Base-by-base conservation (phyloP, 1,284 basidiomycete genomes). In the Cutaneotrichosporon daszewskae region DNA sequence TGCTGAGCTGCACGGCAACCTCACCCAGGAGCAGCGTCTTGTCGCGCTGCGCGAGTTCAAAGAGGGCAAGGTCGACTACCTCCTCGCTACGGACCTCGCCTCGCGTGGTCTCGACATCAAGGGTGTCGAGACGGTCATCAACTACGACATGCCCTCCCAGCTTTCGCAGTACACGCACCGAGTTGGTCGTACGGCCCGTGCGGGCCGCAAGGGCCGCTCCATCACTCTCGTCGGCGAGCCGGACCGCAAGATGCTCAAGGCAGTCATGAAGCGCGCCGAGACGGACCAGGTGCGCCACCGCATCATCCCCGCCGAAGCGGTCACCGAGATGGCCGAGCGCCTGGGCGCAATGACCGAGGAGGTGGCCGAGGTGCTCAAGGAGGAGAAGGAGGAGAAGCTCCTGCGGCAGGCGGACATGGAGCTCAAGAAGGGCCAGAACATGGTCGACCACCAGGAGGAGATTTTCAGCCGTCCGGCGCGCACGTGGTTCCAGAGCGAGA, bases 101-200 rank as follows among this genome's bases (percentile, higher is more conserved):
- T 87, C 89, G 50, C 84, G 92, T 57, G 92, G 92, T 71, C 77
- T 97, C 24, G 92, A 97, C 73, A 96, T 97, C 74, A 94, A 92
- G 61, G 92, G 91, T 16, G 85, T 96, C n/a, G 87, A 95, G 63
- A 92, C 89, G 1, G 89, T 97, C 45, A 89, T 96, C 66, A 97
- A 97, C 71, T 96, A 91, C 66, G 92, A 97, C 69, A 95, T 97
- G 92, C 92, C 94, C 4, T 80, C 81, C 16, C 87, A 94, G 62
- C 76, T 96, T 31, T 83, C 89, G 11, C 89, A 92, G 61, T 98
- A 98, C 72, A 77, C 96, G 27, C 94, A 98, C 71, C 85, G 94
- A 48, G 92, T 97, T 19, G 94, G 94, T 58, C 81, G 94, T 69
- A 98, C 94, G 27, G 94, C 94, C 17, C 84, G 94, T 69, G 94